These are phyloP conservation scores for Heritiera littoralis DNA, from an alignment of 345 rosid species.

Conservation along the genomic window DNA sequence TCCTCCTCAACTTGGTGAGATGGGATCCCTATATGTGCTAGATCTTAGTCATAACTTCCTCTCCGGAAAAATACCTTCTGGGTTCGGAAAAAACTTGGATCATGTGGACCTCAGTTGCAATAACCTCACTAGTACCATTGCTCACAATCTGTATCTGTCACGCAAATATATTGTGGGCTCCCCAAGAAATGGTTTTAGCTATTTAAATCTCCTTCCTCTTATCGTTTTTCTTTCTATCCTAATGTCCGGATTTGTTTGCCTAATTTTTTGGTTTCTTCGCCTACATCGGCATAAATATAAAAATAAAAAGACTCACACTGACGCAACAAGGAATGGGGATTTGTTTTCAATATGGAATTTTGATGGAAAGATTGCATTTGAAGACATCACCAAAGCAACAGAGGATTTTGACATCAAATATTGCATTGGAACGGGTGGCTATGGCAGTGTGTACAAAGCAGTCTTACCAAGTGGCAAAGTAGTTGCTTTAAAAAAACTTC, in stretches of 20 bases:
- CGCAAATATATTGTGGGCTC: background rate
- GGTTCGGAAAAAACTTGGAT: background rate
- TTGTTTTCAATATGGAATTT: background rate
- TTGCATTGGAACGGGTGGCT: too few species aligned
- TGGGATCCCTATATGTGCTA: too few species aligned
- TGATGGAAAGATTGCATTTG: too few species aligned
- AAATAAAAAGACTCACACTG: background rate
- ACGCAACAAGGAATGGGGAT: background rate
- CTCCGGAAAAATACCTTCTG: background rate
- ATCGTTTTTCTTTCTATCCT: background rate
- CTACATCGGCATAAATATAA: background rate
- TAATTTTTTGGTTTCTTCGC: background rate
- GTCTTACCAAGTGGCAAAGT: too few species aligned
- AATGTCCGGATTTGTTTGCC: background rate
- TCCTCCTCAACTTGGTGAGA: background rate
- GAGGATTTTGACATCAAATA: too few species aligned
- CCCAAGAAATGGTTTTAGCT: background rate
- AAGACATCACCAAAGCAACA: too few species aligned
- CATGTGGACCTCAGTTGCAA: background rate
- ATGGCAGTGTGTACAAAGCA: too few species aligned
- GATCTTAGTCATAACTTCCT: background rate
- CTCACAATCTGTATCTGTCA: background rate
- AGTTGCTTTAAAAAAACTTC: too few species aligned
- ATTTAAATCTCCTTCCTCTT: background rate
- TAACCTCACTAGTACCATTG: background rate